Conservation (phyloP, 192 early-diverging fungal species). For the Funneliformis mosseae region DNA sequence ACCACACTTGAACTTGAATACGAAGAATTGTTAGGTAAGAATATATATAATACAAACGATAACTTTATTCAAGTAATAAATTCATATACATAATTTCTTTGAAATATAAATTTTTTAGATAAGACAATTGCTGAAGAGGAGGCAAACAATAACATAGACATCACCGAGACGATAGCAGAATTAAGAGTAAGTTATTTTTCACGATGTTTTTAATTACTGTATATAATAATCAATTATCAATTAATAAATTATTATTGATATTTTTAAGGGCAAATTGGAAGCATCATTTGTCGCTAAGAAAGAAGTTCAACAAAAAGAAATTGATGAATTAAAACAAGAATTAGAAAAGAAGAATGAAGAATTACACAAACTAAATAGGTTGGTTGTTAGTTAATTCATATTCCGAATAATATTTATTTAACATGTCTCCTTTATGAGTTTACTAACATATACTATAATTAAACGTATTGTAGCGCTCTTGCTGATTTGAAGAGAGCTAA, state of each 20-base stretch:
- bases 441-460: neutral
- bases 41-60: neutral
- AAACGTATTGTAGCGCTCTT: constrained; percentile 43
- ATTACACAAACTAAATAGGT: constrained; percentile 56
- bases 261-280: constrained; percentile 73
- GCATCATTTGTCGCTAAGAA: constrained; percentile 78
- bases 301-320: constrained; percentile 73
- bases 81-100: neutral
- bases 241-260: neutral
- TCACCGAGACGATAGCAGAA: constrained; percentile 78
- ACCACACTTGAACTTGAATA: constrained; percentile 77
- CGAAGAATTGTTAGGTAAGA: constrained; percentile 72
- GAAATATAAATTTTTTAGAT: constrained; percentile 34
- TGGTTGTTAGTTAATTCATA: neutral
- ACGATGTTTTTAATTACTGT: neutral
- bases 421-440: neutral
- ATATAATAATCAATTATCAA: neutral
- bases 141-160: constrained; percentile 56
- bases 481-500: constrained; percentile 64
- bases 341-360: constrained; percentile 72
- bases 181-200: constrained; percentile 59
- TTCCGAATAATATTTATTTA: neutral
- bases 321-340: constrained; percentile 69
- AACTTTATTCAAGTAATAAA: neutral
- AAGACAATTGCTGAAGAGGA: constrained; percentile 73